Evolutionary conservation across 2,329 filamentous ascomycete genomes (phyloP), one percentile per base, ranked within the genome.

Genomic region (Thyridium curvatum): DNA sequence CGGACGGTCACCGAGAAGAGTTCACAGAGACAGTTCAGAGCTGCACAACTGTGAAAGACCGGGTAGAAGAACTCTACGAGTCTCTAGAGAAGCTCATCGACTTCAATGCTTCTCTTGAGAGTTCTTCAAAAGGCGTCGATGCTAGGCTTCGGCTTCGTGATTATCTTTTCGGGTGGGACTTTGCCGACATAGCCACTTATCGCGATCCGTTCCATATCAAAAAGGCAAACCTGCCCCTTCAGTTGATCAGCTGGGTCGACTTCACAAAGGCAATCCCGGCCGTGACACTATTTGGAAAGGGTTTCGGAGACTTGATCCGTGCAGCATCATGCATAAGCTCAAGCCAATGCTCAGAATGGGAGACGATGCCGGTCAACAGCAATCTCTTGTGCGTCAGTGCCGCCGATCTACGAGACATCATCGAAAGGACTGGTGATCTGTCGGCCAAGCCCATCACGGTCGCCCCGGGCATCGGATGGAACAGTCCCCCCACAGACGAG

Each of bases 161-260:
- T 13, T 36, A 51, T 13, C 46, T 58, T n/a, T 52, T 56, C 30
- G 54, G 53, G 3, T 58, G 53, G 52, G 52, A 56, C 32, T 58
- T 57, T 38, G 40, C 32, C 1, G 52, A 58, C n/a, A 10, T 58
- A 3, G 46, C 45, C 2, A 47, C 32, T 8, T 30, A 31, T 4
- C 17, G 35, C 9, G 48, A 51, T 33, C 42, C 43, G 3, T 26
- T 26, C 21, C 10, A 6, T 26, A 26, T 26, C 21, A 47, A 48
- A 4, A 41, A 53, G 12, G 43, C 51, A 12, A 44, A 35, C 16
- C n/a, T 52, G 3, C 31, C 41, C 0, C 12, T 35, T 1, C 4
- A 26, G 4, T 48, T 48, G 0, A 40, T 45, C 18, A 41, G 43
- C 2, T 56, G 53, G 53, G 42, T 52, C 2, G 50, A 54, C 36